Evolutionary conservation across 208 protist species (phyloP).

Genomic region (Wallacemonas sp.): DNA sequence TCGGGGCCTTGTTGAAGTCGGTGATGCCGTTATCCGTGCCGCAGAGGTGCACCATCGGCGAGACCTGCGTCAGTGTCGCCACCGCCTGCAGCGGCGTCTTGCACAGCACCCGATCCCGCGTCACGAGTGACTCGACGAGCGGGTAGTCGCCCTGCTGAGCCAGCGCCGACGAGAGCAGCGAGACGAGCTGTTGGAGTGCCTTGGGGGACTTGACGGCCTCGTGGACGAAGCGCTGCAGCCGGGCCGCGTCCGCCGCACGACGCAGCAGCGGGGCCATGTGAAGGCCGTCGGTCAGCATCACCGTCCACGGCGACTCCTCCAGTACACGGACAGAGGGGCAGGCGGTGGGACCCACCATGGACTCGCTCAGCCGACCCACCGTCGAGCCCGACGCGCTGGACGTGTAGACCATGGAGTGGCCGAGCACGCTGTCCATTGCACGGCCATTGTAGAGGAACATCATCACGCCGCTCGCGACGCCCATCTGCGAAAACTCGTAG

Average conservation of each 20-base stretch:
- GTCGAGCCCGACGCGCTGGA: slow-evolving; percentile 42
- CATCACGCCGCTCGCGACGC: slow-evolving; percentile 37
- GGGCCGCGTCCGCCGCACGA: slow-evolving; percentile 36
- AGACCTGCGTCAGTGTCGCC: slow-evolving; percentile 40
- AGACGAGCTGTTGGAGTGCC: slow-evolving; percentile 50
- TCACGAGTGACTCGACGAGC: slow-evolving; percentile 77
- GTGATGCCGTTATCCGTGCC: slow-evolving; percentile 18
- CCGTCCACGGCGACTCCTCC: slow-evolving; percentile 37
- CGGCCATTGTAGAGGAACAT: slow-evolving; percentile 44
- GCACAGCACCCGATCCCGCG: slow-evolving; percentile 48
- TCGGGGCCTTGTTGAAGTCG: not conserved
- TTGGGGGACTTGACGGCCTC: slow-evolving; percentile 32
- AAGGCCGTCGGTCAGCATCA: slow-evolving; percentile 46
- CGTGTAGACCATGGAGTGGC: slow-evolving; percentile 26
- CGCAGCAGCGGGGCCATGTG: slow-evolving; percentile 48
- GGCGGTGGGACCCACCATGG: not conserved
- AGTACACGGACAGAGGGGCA: slow-evolving; percentile 21
- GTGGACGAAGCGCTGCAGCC: slow-evolving; percentile 49
- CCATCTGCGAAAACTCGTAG: slow-evolving; percentile 51
- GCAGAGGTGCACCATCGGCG: slow-evolving; percentile 65
- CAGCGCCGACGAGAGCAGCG: slow-evolving; percentile 50
- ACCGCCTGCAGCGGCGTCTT: slow-evolving; percentile 57
- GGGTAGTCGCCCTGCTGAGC: slow-evolving; percentile 53
- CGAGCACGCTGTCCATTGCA: slow-evolving; percentile 33
- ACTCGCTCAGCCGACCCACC: slow-evolving; percentile 9